These are phyloP conservation scores for Striga hermonthica DNA, from an alignment of 305 asterid genomes.

Conservation along the genomic window DNA sequence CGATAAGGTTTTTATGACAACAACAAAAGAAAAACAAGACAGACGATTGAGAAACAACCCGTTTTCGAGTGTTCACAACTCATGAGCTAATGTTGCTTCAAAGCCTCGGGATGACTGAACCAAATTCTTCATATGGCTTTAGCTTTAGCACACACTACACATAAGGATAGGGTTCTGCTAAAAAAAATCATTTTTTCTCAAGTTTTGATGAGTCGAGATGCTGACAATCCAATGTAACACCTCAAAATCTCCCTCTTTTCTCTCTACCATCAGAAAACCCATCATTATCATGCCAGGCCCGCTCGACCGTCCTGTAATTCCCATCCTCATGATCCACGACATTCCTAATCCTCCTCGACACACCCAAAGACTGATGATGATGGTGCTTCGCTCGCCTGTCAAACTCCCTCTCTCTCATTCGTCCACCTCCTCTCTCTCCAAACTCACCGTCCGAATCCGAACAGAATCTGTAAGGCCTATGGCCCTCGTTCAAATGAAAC, in stretches of 20 bases:
- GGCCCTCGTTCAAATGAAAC: conserved; percentile 54
- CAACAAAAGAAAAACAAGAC: no score
- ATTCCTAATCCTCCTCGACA: conserved; percentile 52
- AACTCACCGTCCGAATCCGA: conserved; percentile 56
- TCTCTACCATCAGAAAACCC: conserved; percentile 53
- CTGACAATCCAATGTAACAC: no score
- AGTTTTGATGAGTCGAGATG: conserved; percentile 10
- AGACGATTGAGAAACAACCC: no score
- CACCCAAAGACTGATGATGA: conserved; percentile 35
- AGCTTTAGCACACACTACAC: no score
- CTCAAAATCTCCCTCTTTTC: conserved; percentile 77
- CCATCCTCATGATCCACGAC: conserved; percentile 67
- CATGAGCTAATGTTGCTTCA: no score
- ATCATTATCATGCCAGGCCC: conserved; percentile 63
- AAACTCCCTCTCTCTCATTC: conserved; percentile 64
- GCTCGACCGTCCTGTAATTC: conserved; percentile 49
- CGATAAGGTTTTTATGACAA: no score
- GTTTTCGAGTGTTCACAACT: no score
- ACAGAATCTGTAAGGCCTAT: conserved; percentile 63
- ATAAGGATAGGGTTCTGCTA: no score
- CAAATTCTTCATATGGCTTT: no score
- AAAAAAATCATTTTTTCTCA: conserved; percentile 1
- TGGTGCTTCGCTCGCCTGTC: conserved; percentile 53
- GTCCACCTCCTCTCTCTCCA: conserved; percentile 50
- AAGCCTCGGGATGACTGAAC: no score